These are phyloP conservation scores for Spencermartinsiella ligniputridi DNA, from an alignment of 1,139 yeast species.

Conservation along the genomic window DNA sequence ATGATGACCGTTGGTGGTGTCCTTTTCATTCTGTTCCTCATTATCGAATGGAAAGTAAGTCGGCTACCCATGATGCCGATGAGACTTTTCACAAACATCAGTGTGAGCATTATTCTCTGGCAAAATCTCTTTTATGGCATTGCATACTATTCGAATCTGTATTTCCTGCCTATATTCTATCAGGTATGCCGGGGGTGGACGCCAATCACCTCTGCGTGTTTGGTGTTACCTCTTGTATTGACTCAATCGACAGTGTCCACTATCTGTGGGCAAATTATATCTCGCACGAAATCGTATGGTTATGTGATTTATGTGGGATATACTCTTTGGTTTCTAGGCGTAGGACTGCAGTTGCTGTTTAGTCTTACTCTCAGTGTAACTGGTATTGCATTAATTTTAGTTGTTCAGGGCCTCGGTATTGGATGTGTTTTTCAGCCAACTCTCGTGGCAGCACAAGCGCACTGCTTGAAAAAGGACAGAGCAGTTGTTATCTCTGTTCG, in stretches of 20 bases:
- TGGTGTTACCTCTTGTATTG: neutral
- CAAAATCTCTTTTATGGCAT: conserved; percentile 50
- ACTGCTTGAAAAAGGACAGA: neutral
- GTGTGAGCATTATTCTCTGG: conserved; percentile 40
- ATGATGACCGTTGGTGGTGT: conserved; percentile 46
- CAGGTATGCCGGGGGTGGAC: conserved; percentile 45
- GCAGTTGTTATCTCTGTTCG: conserved; percentile 2
- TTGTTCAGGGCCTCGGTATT: conserved; percentile 1
- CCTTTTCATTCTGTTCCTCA: conserved; percentile 39
- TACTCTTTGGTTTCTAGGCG: conserved; percentile 1
- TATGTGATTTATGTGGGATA: neutral
- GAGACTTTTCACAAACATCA: conserved; percentile 39
- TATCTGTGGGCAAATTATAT: neutral
- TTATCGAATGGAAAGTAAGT: conserved; percentile 49
- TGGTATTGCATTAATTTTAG: neutral
- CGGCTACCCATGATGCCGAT: conserved; percentile 55
- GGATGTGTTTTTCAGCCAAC: conserved; percentile 3
- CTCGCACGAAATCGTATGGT: neutral
- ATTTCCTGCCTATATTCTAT: conserved; percentile 49
- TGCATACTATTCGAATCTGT: conserved; percentile 43
- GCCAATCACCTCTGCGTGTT: conserved; percentile 37
- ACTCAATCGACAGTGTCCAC: neutral
- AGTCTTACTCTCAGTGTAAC: neutral
- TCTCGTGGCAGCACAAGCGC: neutral
- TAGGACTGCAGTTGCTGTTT: neutral